These are phyloP conservation scores for Lantana camara DNA, from an alignment of 257 asterid species.

Conservation along the genomic window DNA sequence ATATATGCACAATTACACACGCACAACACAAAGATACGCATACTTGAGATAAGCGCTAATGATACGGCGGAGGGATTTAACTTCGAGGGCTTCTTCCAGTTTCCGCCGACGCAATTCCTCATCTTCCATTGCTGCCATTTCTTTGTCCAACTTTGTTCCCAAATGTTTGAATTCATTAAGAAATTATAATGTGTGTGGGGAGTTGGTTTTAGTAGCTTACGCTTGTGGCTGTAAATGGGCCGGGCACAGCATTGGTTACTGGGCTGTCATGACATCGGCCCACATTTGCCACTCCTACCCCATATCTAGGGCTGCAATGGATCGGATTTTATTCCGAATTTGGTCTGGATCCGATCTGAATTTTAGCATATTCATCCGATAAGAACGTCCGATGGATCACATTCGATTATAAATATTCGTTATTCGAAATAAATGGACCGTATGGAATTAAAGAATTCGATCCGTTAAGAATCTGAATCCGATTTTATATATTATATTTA, in stretches of 20 bases:
- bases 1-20: conserved; percentile 14
- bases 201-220: neutral
- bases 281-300: no score
- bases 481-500: no score
- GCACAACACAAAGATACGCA: neutral
- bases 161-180: conserved; percentile 5
- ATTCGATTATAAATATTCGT: no score
- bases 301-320: no score
- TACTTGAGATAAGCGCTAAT: conserved; percentile 98
- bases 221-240: conserved; percentile 11
- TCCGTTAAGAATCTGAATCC: no score
- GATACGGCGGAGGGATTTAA: conserved; percentile 90
- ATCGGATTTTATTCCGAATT: no score
- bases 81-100: conserved; percentile 86
- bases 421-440: no score
- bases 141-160: neutral
- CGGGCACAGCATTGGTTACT: neutral
- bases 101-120: conserved; percentile 73
- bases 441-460: no score
- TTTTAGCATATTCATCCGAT: no score
- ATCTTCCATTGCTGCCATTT: conserved; percentile 44
- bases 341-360: no score
- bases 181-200: neutral
- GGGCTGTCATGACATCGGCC: neutral
- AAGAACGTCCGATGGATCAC: no score